Evolutionary conservation across 1,139 yeast genomes (phyloP).

Genomic region (Geotrichum histeridarum): DNA sequence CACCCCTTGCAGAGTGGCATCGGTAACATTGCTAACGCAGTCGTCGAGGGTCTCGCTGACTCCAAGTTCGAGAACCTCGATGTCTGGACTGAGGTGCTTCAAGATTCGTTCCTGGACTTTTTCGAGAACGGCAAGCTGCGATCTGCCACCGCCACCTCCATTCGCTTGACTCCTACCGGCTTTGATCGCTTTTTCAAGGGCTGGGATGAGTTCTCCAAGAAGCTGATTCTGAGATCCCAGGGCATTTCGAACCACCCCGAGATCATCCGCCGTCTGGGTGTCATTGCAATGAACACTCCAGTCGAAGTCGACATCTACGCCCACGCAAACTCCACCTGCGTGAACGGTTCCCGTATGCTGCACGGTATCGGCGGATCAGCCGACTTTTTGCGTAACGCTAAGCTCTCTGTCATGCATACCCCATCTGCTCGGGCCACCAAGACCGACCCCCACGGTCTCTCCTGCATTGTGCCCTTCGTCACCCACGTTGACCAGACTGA

Average conservation of each 20-base stretch:
- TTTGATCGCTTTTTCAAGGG: conserved; percentile 80
- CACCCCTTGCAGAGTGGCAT: conserved; percentile 96
- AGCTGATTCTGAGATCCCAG: conserved; percentile 86
- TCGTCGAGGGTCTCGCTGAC: conserved; percentile 87
- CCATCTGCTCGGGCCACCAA: conserved; percentile 94
- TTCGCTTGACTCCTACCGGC: conserved; percentile 86
- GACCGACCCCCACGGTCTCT: conserved; percentile 88
- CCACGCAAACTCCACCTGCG: conserved; percentile 98
- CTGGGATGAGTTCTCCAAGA: conserved; percentile 82
- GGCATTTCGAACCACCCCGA: conserved; percentile 95
- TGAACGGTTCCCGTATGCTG: conserved; percentile 94
- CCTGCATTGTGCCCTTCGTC: conserved; percentile 95
- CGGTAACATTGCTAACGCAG: conserved; percentile 97
- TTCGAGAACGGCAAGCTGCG: conserved; percentile 90
- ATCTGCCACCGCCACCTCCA: conserved; percentile 91
- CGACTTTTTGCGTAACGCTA: conserved; percentile 93
- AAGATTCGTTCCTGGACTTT: conserved; percentile 92
- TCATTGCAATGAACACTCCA: conserved; percentile 98
- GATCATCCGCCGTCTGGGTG: conserved; percentile 92
- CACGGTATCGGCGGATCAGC: conserved; percentile 97
- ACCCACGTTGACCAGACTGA: conserved; percentile 98
- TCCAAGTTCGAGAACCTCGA: conserved; percentile 80
- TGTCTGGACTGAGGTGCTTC: conserved; percentile 98
- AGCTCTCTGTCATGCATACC: conserved; percentile 94
- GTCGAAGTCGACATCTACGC: conserved; percentile 97